Conservation (phyloP, 805 yeast species). For the Wickerhamiella cacticola region DNA sequence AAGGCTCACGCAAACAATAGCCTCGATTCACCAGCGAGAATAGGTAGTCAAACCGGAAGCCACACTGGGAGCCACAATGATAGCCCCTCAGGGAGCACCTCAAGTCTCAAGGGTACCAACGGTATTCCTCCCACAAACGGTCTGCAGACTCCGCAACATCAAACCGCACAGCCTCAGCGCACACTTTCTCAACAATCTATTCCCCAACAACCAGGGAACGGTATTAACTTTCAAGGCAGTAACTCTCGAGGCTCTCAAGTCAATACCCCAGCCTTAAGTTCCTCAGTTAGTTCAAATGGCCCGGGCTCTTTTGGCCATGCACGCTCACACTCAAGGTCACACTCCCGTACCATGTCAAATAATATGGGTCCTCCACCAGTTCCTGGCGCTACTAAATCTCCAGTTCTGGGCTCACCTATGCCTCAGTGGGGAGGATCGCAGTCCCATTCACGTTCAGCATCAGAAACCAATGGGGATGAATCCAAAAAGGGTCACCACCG, state of each 20-base stretch:
- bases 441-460: not conserved
- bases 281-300: too few species aligned
- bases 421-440: not conserved
- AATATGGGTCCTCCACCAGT: not conserved
- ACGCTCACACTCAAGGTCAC: not conserved
- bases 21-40: not conserved
- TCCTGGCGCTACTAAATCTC: not conserved
- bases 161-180: not conserved
- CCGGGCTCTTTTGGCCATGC: not conserved
- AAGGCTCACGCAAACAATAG: conserved; percentile 19
- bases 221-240: too few species aligned
- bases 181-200: not conserved
- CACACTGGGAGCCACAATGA: not conserved
- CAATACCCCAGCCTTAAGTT: too few species aligned
- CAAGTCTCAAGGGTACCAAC: not conserved
- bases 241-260: not conserved
- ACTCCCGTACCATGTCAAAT: not conserved
- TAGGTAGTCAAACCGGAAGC: not conserved
- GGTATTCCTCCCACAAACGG: not conserved
- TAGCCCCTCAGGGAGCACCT: not conserved
- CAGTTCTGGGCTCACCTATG: not conserved
- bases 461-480: not conserved
- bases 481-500: conserved; percentile 8
- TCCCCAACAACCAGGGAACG: not conserved
- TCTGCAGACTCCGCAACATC: not conserved